Evolutionary conservation across 176 grass and related monocot species (phyloP).

Genomic region (Carex pumila): DNA sequence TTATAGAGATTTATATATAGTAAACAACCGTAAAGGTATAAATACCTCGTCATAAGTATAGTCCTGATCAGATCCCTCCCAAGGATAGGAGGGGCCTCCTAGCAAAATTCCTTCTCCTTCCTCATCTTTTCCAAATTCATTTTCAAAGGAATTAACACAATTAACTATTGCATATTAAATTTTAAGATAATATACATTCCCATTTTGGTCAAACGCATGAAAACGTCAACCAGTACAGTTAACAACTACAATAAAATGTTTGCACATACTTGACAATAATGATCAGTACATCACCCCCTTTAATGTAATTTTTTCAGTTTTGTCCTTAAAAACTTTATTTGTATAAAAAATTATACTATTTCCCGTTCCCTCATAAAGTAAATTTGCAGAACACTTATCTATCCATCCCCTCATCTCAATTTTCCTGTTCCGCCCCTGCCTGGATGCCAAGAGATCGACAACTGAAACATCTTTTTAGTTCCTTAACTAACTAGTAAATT

Average conservation of each 20-base stretch:
- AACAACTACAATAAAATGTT: neutral
- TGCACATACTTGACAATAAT: too few relatives aligned
- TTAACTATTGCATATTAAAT: neutral
- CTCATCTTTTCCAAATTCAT: slow-evolving; percentile 36
- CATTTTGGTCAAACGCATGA: neutral
- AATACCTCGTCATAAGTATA: slow-evolving; percentile 77
- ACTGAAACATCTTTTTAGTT: too few relatives aligned
- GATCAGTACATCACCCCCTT: too few relatives aligned
- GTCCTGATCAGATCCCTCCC: slow-evolving; percentile 63
- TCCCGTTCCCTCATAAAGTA: too few relatives aligned
- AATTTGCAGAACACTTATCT: too few relatives aligned
- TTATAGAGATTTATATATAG: neutral
- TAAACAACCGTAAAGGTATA: neutral
- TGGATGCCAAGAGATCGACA: too few relatives aligned
- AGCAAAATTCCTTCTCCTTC: slow-evolving; percentile 34
- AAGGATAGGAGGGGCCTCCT: slow-evolving; percentile 36
- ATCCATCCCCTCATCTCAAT: too few relatives aligned
- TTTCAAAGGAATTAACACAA: neutral
- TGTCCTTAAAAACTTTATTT: too few relatives aligned
- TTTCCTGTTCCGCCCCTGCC: too few relatives aligned
- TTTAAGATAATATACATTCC: neutral
- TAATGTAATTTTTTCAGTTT: too few relatives aligned
- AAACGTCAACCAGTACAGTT: neutral
- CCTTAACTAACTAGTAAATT: too few relatives aligned
- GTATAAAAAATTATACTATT: too few relatives aligned